Conservation (phyloP, 805 yeast genomes). For the Monosporozyma siamensis region DNA sequence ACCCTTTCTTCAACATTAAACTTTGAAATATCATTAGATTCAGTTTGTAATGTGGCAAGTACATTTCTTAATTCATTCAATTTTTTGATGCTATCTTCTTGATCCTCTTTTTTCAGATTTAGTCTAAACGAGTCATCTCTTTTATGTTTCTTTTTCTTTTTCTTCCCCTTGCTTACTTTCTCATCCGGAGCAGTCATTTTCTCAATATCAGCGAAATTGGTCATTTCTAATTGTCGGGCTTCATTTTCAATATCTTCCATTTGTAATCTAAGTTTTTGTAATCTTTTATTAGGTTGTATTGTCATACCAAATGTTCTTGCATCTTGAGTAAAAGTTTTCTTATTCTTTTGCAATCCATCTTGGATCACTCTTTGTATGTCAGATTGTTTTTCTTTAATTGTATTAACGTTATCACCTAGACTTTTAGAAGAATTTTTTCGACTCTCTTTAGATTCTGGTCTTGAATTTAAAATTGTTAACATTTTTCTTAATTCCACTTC, state of each 20-base stretch:
- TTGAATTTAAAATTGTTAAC: slow-evolving; percentile 50
- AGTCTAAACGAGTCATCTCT: slow-evolving; percentile 25
- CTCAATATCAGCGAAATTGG: slow-evolving; percentile 56
- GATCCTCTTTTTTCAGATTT: slow-evolving; percentile 23
- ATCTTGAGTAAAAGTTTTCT: slow-evolving; percentile 33
- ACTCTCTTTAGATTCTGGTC: slow-evolving; percentile 17
- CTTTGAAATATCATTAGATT: slow-evolving; percentile 69
- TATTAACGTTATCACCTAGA: slow-evolving; percentile 18
- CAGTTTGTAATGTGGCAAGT: slow-evolving; percentile 54
- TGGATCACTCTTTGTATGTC: slow-evolving; percentile 26
- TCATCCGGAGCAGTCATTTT: slow-evolving; percentile 10
- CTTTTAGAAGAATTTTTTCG: slow-evolving; percentile 6
- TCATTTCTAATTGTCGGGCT: slow-evolving; percentile 79
- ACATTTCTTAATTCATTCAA: slow-evolving; percentile 47
- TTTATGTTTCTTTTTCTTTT: slow-evolving; percentile 6
- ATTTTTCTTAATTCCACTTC: slow-evolving; percentile 71
- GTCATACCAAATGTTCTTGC: slow-evolving; percentile 34
- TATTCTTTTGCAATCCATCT: slow-evolving; percentile 31
- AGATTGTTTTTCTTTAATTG: slow-evolving; percentile 9
- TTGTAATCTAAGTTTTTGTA: slow-evolving; percentile 65
- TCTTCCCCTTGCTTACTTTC: neutral
- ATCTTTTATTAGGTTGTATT: slow-evolving; percentile 64
- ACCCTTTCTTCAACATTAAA: slow-evolving; percentile 44
- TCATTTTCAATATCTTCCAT: slow-evolving; percentile 80
- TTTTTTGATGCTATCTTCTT: slow-evolving; percentile 45